Evolutionary conservation across 148 eudicot genomes (phyloP).

Genomic region (Silene uniflora): DNA sequence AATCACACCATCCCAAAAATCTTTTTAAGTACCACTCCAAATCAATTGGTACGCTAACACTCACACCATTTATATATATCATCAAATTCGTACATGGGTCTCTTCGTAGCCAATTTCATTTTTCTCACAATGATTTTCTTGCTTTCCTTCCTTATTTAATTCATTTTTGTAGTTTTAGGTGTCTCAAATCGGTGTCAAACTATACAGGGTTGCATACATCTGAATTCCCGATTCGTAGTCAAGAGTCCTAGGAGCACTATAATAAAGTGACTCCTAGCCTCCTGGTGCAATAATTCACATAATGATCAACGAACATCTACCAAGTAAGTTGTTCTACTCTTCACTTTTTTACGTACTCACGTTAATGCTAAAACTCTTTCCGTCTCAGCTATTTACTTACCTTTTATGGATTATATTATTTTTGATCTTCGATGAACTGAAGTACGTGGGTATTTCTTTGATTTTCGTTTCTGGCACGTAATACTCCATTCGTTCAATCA

Average conservation of each 20-base stretch:
- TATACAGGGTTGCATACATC: background rate
- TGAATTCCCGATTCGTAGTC: too few relatives aligned
- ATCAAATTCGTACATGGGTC: background rate
- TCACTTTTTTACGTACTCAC: background rate
- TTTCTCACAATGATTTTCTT: background rate
- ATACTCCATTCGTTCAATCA: too few relatives aligned
- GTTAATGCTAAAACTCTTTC: background rate
- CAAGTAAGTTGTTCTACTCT: background rate
- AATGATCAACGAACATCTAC: background rate
- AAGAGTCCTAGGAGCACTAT: background rate
- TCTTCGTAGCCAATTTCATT: background rate
- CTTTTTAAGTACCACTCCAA: background rate
- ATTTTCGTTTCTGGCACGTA: too few relatives aligned
- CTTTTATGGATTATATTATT: too few relatives aligned
- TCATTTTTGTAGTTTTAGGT: background rate
- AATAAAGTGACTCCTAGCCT: background rate
- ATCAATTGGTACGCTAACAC: constrained; percentile 1
- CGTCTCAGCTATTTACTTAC: too few relatives aligned
- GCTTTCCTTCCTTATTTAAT: background rate
- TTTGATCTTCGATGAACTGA: too few relatives aligned
- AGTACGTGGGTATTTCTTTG: too few relatives aligned
- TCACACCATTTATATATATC: background rate
- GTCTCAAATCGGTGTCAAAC: too few relatives aligned
- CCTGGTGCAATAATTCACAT: background rate
- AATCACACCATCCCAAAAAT: background rate